These are phyloP conservation scores for Pyronema domesticum DNA, from an alignment of 495 filamentous ascomycete species.

Conservation along the genomic window DNA sequence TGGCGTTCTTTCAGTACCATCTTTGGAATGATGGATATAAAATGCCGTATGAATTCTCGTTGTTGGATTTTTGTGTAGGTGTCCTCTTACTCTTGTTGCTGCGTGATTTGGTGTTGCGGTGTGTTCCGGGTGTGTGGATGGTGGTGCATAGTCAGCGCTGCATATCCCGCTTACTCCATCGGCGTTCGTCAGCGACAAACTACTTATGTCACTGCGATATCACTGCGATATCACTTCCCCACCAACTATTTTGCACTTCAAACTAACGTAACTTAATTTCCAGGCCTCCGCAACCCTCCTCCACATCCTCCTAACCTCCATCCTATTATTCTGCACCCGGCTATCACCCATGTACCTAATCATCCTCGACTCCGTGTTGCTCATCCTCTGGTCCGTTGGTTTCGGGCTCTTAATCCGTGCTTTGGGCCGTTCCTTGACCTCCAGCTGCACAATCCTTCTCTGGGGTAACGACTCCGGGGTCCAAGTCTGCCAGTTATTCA, in stretches of 20 bases:
- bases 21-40: constrained; percentile 13
- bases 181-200: no score
- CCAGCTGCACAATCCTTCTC: constrained; percentile 7
- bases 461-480: constrained; percentile 17
- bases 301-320: constrained; percentile 5
- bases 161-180: no score
- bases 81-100: background rate
- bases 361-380: constrained; percentile 14
- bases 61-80: constrained; percentile 16
- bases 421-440: constrained; percentile 16
- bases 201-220: no score
- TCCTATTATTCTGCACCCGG: constrained; percentile 13
- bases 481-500: constrained; percentile 21
- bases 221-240: background rate
- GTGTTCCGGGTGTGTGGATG: no score
- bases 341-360: constrained; percentile 8
- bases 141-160: no score
- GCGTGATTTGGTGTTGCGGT: no score
- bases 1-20: constrained; percentile 17
- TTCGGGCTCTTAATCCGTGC: constrained; percentile 15
- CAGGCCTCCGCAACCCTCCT: constrained; percentile 14
- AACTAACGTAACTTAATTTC: background rate
- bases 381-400: constrained; percentile 10
- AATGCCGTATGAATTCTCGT: constrained; percentile 18
- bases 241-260: background rate